Percentiles rank a stretch among this genome's conserved stretches.
Evolutionary conservation across 257 asterid species (phyloP).

Genomic region (Leptodermis oblonga): DNA sequence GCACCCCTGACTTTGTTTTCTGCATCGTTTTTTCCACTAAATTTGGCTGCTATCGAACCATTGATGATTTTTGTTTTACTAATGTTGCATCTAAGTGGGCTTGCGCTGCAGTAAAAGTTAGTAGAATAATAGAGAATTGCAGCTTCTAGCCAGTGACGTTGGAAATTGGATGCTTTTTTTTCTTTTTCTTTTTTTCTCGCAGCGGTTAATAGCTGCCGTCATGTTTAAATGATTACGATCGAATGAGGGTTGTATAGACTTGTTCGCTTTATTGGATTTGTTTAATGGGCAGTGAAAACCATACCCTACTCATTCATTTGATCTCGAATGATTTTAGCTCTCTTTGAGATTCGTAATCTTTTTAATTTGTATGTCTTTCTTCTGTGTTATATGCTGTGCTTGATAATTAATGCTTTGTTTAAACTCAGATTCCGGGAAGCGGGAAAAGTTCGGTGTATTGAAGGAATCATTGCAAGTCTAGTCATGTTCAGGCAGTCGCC

Average conservation of each 20-base stretch:
- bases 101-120: neutral
- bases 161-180: neutral
- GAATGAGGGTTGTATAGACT: neutral
- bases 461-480: constrained; percentile 15
- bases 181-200: neutral
- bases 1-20: neutral
- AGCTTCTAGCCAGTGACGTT: neutral
- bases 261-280: neutral
- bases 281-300: neutral
- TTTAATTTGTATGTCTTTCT: neutral
- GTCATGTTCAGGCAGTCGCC: constrained; percentile 76
- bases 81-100: neutral
- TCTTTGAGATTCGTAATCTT: neutral
- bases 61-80: neutral
- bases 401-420: constrained; percentile 16
- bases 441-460: constrained; percentile 18
- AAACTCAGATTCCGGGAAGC: constrained; percentile 1
- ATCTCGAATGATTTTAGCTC: neutral
- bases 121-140: neutral
- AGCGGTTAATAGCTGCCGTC: neutral
- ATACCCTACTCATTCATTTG: neutral
- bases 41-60: neutral
- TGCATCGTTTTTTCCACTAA: neutral
- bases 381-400: neutral
- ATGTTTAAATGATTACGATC: neutral